Evolutionary conservation across 805 yeast genomes (phyloP).

Genomic region (Wickerhamiella kurtzmanii): DNA sequence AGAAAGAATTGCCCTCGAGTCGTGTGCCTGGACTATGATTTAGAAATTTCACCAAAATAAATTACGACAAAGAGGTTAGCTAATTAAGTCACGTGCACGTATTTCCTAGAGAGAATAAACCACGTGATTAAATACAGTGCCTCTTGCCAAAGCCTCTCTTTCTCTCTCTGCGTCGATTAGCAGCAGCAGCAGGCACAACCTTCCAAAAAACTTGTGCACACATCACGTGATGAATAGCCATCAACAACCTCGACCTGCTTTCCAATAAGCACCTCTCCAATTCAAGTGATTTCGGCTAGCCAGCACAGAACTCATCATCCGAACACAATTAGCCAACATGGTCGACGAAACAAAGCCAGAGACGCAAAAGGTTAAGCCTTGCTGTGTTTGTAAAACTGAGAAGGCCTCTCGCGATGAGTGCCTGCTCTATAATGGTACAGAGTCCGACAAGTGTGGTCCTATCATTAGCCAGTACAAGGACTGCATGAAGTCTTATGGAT

Average conservation of each 20-base stretch:
- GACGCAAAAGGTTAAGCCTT: slow-evolving; percentile 66
- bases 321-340: not conserved
- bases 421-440: slow-evolving; percentile 67
- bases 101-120: too few species aligned
- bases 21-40: too few species aligned
- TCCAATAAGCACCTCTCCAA: not conserved
- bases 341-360: not conserved
- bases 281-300: not conserved
- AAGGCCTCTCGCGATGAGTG: slow-evolving; percentile 80
- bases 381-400: slow-evolving; percentile 87
- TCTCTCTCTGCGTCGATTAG: too few species aligned
- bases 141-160: too few species aligned
- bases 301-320: not conserved
- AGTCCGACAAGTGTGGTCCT: slow-evolving; percentile 64
- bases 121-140: too few species aligned
- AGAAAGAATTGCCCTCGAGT: too few species aligned
- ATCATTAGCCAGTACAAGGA: slow-evolving; percentile 58
- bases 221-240: too few species aligned
- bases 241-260: too few species aligned
- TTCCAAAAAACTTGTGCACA: too few species aligned
- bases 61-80: too few species aligned
- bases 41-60: not conserved
- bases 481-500: slow-evolving; percentile 91
- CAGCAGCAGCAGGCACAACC: too few species aligned
- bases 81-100: too few species aligned